Conservation (phyloP, 805 yeast species). For the Candida nonsorbophila region DNA sequence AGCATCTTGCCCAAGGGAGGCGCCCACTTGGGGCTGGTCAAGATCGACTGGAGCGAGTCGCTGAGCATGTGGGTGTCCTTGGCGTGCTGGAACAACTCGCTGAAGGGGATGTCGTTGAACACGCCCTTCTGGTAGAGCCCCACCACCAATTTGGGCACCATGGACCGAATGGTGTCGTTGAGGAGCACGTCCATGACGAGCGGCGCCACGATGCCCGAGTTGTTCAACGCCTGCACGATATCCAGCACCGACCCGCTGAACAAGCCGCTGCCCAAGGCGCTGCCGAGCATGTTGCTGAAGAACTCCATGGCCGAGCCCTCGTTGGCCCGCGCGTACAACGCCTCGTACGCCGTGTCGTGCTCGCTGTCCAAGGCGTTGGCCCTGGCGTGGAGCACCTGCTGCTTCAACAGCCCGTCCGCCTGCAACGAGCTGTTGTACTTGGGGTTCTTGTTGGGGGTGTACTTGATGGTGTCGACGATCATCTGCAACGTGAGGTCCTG, state of each 20-base stretch:
- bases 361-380: too few relatives aligned
- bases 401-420: not conserved
- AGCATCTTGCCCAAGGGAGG: constrained; percentile 28
- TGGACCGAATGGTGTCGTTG: constrained; percentile 15
- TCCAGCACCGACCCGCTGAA: constrained; percentile 15
- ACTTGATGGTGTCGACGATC: constrained; percentile 22
- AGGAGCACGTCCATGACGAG: constrained; percentile 17
- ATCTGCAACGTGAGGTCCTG: constrained; percentile 21
- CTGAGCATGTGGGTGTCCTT: constrained; percentile 19
- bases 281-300: constrained; percentile 22
- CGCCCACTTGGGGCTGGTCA: constrained; percentile 23
- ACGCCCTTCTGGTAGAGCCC: constrained; percentile 28
- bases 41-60: constrained; percentile 15
- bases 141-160: constrained; percentile 14
- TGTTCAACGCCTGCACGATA: constrained; percentile 24
- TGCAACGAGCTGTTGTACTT: constrained; percentile 7
- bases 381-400: too few relatives aligned
- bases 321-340: constrained; percentile 4
- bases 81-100: constrained; percentile 13
- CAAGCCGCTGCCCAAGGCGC: constrained; percentile 16
- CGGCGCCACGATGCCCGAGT: constrained; percentile 24
- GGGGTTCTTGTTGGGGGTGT: constrained; percentile 25
- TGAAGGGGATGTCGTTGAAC: constrained; percentile 24
- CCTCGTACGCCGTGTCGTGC: constrained; percentile 4
- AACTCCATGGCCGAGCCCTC: constrained; percentile 28